A percentile compares a stretch with the other conserved stretches of the same genome.
phyloP scores from a whole-genome alignment of 768 basidiomycete genomes.

The Imleria badia region DNA sequence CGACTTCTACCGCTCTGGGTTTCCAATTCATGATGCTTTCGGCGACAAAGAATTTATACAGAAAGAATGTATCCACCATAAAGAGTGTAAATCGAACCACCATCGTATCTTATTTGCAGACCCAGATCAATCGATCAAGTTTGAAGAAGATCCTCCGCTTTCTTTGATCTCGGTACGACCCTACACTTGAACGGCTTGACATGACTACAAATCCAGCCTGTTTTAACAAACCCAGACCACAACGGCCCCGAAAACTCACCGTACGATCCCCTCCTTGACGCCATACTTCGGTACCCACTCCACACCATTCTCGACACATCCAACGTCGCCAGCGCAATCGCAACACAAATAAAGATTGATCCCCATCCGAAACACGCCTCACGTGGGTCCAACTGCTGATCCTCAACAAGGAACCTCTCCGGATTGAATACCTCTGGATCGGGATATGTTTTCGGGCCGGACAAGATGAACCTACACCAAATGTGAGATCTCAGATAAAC shows the following conservation, averaged over 20 bases:
- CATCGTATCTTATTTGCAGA: too few species aligned
- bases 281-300: constrained; percentile 1
- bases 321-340: constrained; percentile 4
- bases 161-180: not conserved
- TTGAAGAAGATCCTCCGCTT: not conserved
- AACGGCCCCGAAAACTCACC: not conserved
- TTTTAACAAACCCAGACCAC: not conserved
- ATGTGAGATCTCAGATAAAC: not conserved
- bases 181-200: constrained; percentile 11
- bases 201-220: not conserved
- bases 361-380: constrained; percentile 16
- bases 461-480: constrained; percentile 1
- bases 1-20: too few species aligned
- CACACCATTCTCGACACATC: constrained; percentile 5
- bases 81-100: too few species aligned
- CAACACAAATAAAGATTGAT: constrained; percentile 8
- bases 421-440: constrained; percentile 6
- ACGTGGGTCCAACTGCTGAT: constrained; percentile 4
- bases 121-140: too few species aligned
- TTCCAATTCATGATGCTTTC: too few species aligned
- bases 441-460: constrained; percentile 1
- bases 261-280: not conserved
- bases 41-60: too few species aligned
- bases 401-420: constrained; percentile 6
- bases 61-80: too few species aligned